Percentiles rank a stretch among this genome's conserved stretches.
phyloP scores from a whole-genome alignment of 768 basidiomycete genomes.

The Guyanaporus albipodus region DNA sequence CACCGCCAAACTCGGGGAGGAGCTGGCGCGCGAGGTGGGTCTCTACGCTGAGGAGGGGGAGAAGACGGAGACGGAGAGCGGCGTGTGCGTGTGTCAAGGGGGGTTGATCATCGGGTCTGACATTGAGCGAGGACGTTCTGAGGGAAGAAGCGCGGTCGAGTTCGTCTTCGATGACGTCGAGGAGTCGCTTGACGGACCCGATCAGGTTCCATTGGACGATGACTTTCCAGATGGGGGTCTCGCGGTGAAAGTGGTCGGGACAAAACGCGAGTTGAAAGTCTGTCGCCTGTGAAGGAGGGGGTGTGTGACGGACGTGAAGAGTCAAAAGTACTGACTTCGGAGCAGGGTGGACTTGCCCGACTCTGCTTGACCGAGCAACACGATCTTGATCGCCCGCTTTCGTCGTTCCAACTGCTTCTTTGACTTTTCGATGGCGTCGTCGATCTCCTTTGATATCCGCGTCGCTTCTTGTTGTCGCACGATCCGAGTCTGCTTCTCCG shows the following conservation, averaged over 20 bases:
- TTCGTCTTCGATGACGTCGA: constrained; percentile 49
- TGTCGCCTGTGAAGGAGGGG: constrained; percentile 31
- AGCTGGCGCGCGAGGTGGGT: constrained; percentile 48
- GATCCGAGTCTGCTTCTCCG: constrained; percentile 10
- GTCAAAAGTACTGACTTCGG: constrained; percentile 13
- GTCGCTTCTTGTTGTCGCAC: constrained; percentile 22
- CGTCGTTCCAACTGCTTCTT: constrained; percentile 20
- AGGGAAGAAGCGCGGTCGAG: constrained; percentile 30
- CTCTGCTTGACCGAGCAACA: constrained; percentile 32
- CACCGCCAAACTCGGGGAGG: constrained; percentile 37
- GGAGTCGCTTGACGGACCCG: constrained; percentile 56
- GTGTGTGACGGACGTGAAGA: neutral
- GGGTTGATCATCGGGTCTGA: neutral
- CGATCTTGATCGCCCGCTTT: constrained; percentile 28
- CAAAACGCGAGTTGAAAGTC: constrained; percentile 69
- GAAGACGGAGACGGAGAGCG: constrained; percentile 36
- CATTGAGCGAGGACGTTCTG: neutral
- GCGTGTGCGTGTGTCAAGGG: constrained; percentile 22
- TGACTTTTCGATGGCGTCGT: constrained; percentile 26
- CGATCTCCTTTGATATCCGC: constrained; percentile 25
- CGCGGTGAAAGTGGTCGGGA: constrained; percentile 54
- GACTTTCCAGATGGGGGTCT: constrained; percentile 56
- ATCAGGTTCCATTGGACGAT: constrained; percentile 71
- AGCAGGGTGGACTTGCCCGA: constrained; percentile 32
- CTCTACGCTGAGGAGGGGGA: constrained; percentile 55